A percentile compares a stretch with the other conserved stretches of the same genome.
Evolutionary conservation across 2,329 filamentous ascomycete genomes (phyloP).

Genomic region (Clathrospora elynae): DNA sequence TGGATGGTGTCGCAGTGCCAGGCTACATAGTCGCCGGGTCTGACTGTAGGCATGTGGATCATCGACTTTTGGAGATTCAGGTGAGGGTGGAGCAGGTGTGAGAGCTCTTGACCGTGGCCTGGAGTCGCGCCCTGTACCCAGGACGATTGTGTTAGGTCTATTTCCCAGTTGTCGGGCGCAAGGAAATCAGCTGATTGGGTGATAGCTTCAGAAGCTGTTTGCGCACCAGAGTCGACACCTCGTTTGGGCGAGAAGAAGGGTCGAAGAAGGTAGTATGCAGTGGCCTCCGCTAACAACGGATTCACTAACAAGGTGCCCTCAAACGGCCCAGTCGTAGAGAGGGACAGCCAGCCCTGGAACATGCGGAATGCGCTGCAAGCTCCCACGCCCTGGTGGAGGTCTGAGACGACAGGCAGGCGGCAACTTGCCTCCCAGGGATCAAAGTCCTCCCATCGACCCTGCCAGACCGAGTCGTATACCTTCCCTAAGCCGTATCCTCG

Average conservation of each 20-base stretch:
- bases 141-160: slow-evolving; percentile 59
- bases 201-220: slow-evolving; percentile 37
- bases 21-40: slow-evolving; percentile 74
- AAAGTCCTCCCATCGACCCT: slow-evolving; percentile 78
- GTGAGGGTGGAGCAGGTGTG: slow-evolving; percentile 68
- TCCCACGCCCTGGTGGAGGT: slow-evolving; percentile 81
- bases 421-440: slow-evolving; percentile 80
- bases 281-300: slow-evolving; percentile 74
- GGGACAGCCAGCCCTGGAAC: slow-evolving; percentile 87
- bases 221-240: slow-evolving; percentile 40
- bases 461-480: slow-evolving; percentile 75
- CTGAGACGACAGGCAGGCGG: slow-evolving; percentile 69
- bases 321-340: slow-evolving; percentile 72
- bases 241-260: slow-evolving; percentile 74
- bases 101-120: slow-evolving; percentile 72
- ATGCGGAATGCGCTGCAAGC: slow-evolving; percentile 84
- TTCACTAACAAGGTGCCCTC: slow-evolving; percentile 85
- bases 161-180: slow-evolving; percentile 64
- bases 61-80: slow-evolving; percentile 69
- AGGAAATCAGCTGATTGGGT: slow-evolving; percentile 51
- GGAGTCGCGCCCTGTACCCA: slow-evolving; percentile 72
- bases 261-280: slow-evolving; percentile 78
- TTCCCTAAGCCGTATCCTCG: slow-evolving; percentile 65
- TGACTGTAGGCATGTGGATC: slow-evolving; percentile 71
- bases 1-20: slow-evolving; percentile 85